A percentile compares a stretch with the other conserved stretches of the same genome.
These are phyloP conservation scores for Cryptococcus sp. DNA, from an alignment of 1,284 basidiomycete genomes.

Conservation along the genomic window DNA sequence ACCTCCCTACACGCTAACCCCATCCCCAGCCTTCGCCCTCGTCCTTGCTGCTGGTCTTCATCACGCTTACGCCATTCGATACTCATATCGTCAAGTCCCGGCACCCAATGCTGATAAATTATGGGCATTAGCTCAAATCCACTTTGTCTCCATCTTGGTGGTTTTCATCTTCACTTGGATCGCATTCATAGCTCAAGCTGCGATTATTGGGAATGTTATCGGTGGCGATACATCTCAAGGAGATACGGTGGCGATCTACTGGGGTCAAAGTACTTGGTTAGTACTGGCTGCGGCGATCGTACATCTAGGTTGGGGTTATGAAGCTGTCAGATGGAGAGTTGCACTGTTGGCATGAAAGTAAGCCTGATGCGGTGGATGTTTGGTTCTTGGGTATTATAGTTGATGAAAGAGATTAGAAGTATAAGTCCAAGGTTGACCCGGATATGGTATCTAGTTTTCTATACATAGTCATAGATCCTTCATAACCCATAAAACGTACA, in stretches of 20 bases:
- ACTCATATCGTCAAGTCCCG: conserved; percentile 24
- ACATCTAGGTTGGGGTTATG: conserved; percentile 36
- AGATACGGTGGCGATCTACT: conserved; percentile 20
- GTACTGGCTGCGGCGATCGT: conserved; percentile 31
- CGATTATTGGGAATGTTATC: conserved; percentile 26
- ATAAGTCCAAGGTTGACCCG: too few species aligned
- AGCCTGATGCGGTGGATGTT: background rate
- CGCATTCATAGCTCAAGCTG: conserved; percentile 31
- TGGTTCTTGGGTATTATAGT: too few species aligned
- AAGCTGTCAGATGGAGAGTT: conserved; percentile 34
- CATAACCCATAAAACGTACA: too few species aligned
- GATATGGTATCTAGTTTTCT: too few species aligned
- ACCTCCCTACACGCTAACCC: background rate
- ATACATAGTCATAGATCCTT: too few species aligned
- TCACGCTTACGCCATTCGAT: conserved; percentile 35
- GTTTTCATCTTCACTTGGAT: conserved; percentile 36
- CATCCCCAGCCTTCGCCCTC: conserved; percentile 21
- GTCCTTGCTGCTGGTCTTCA: conserved; percentile 22
- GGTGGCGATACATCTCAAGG: conserved; percentile 4
- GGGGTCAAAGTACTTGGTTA: conserved; percentile 31
- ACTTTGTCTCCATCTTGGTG: conserved; percentile 27
- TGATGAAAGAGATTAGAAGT: too few species aligned
- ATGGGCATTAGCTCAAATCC: conserved; percentile 25
- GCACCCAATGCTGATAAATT: conserved; percentile 32
- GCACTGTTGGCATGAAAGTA: conserved; percentile 4